Conservation (phyloP, 2,329 filamentous ascomycete species). For the Aspergillus carbonarius region DNA sequence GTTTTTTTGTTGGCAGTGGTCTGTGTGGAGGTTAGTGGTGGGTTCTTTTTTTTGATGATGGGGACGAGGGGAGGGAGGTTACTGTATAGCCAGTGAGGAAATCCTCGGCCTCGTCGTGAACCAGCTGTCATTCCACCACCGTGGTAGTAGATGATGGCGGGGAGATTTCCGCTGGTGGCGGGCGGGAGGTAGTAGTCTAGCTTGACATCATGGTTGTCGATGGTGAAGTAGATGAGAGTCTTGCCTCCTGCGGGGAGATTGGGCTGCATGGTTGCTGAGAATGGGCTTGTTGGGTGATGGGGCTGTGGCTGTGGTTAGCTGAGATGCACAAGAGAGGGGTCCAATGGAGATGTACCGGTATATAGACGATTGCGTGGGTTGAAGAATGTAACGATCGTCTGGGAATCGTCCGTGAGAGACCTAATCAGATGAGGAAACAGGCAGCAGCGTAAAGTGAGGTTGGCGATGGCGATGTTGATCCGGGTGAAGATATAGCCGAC, state of each 20-base stretch:
- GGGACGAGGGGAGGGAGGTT: neutral
- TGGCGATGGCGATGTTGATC: neutral
- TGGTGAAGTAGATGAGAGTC: constrained; percentile 20
- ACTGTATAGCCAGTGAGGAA: constrained; percentile 21
- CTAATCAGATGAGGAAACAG: neutral
- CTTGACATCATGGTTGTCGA: constrained; percentile 19
- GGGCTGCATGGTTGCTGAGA: neutral
- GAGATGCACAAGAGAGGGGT: neutral
- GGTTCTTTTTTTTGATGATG: too few relatives aligned
- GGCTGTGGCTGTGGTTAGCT: neutral
- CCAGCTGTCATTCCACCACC: constrained; percentile 25
- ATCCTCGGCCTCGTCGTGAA: constrained; percentile 12
- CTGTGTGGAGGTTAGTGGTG: neutral
- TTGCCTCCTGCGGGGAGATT: neutral
- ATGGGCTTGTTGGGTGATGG: neutral
- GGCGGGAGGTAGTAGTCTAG: constrained; percentile 22
- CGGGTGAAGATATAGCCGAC: neutral
- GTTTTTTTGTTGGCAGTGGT: constrained; percentile 20
- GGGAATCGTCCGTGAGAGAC: rapidly evolving
- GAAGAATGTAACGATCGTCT: rapidly evolving
- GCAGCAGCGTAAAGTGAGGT: neutral
- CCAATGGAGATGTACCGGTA: neutral
- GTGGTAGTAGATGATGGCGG: constrained; percentile 24
- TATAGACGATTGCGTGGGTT: neutral
- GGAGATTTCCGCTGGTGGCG: constrained; percentile 8